Base-by-base conservation (phyloP, 495 filamentous ascomycete genomes). In the Apodospora peruviana region DNA sequence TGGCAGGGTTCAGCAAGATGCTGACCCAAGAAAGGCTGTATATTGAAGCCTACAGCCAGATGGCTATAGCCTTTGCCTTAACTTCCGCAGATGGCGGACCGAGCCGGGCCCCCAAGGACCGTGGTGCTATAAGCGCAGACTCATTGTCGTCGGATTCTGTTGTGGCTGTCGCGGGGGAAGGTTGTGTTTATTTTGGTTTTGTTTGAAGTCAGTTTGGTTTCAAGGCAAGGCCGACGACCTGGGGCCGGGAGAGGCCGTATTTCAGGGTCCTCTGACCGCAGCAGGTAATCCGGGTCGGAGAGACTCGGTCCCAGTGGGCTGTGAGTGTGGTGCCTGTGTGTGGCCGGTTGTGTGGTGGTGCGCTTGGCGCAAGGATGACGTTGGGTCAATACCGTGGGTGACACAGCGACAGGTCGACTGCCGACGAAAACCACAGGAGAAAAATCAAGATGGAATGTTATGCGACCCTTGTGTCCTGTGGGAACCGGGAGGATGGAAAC, bases 21-120 rank as follows among this genome's bases (percentile, higher is more conserved):
- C n/a, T n/a, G n/a, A n/a, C n/a, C n/a, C n/a, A n/a, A 38, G 36
- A 38, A 41, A 41, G 39, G 23, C 16, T 7, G 16, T 38, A 17
- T 8, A 1, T 38, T 38, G 36, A 14, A 38, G 36, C 36, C 16
- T 38, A 17, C 36, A 18, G 19, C 39, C 19, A 7, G 8, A n/a
- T n/a, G n/a, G n/a, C n/a, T n/a, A n/a, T n/a, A n/a, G 18, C 39
- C 60, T 45, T 41, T 17, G 29, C 50, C 47, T 50, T 44, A 34
- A 41, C 29, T 43, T 61, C 56, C 54, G 59, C 61, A 49, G 47
- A 53, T 49, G 60, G 59, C 51, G 56, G 51, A 52, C 47, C 53
- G 62, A 47, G 45, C 56, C 59, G 57, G 70, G 76, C 77, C 75
- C 76, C 75, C 77, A 72, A 60, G 75, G 74, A 79, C 75, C 65